Base-by-base conservation (phyloP, 1,139 yeast species). In the Candida sp. region DNA sequence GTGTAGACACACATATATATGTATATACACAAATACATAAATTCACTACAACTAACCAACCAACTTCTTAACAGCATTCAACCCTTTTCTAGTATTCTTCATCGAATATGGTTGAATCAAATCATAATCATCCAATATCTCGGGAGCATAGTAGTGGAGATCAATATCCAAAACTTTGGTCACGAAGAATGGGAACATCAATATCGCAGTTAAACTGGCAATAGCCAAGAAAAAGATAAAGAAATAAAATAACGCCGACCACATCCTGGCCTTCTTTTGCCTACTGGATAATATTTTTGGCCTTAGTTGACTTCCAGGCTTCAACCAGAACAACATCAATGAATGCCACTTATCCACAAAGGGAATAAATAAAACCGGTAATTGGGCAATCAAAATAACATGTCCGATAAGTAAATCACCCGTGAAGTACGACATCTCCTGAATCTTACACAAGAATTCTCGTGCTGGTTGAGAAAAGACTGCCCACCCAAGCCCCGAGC, bases 281-380 rank as follows among this genome's bases (percentile, higher is more conserved):
- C 66, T 54, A 75, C 70, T 48, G 49, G 68, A 56, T 12, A 66
- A 52, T 19, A 69, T 52, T 45, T 77, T 61, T 44, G 77, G 62
- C 39, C 77, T 63, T 38, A 77, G 57, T 51, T 80, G 77, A 49
- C 69, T 61, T 1, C 77, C 73, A 1, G 96, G 96, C 40, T 73
- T 76, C 43, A 88, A 67, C 97, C 97, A 90, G 60, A 89, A 81
- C 38, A 90, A 68, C 75, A 87, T 76, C 63, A 84, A 68, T 1
- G 95, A 80, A 58, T 90, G 97, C 83, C 89, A 81, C 44, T 75
- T 75, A 58, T 88, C 93, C 39, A 78, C 67, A 51, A 71, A 78
- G 0, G 87, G 87, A 27, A 81, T 61, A 27, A 79, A 60, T 34
- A 81, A 56, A 5, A 81, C 51, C 2, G 87, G 87, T 9, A 78